Percentiles rank a stretch among this genome's conserved stretches.
phyloP scores from a whole-genome alignment of 805 yeast genomes.

The Kluyveromyces wickerhamii region DNA sequence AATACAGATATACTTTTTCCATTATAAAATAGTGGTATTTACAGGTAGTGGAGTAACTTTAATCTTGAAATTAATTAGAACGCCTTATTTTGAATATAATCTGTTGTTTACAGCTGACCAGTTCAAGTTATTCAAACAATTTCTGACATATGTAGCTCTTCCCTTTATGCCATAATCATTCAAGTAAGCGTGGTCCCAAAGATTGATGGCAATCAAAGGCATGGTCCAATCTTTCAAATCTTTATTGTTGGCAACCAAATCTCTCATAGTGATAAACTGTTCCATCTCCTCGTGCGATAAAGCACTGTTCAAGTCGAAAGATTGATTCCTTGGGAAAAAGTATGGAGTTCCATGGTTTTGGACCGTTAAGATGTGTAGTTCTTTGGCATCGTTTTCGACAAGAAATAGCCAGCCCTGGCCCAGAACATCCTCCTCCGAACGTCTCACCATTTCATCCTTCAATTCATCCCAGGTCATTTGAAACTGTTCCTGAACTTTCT shows the following conservation, averaged over 20 bases:
- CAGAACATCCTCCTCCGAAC: conserved; percentile 39
- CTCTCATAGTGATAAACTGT: conserved; percentile 35
- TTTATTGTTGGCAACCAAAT: conserved; percentile 28
- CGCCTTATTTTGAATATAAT: conserved; percentile 24
- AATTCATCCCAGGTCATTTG: conserved; percentile 38
- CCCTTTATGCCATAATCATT: conserved; percentile 77
- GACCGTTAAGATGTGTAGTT: conserved; percentile 44
- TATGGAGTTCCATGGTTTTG: conserved; percentile 77
- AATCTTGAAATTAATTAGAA: too few species aligned
- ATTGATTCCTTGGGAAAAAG: conserved; percentile 59
- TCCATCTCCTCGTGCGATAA: conserved; percentile 48
- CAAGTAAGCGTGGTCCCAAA: conserved; percentile 87
- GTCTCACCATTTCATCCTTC: conserved; percentile 39
- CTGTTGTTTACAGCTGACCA: conserved; percentile 66
- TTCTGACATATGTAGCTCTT: conserved; percentile 60
- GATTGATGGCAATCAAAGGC: conserved; percentile 59
- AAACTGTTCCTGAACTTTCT: conserved; percentile 30
- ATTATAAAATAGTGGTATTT: too few species aligned
- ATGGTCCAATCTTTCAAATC: conserved; percentile 52
- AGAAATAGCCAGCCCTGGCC: conserved; percentile 73
- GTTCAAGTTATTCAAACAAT: conserved; percentile 70
- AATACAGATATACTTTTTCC: too few species aligned
- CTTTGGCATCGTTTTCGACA: conserved; percentile 57
- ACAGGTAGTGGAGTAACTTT: too few species aligned
- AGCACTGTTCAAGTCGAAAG: conserved; percentile 69